phyloP scores from a whole-genome alignment of 352 stramenopile species.

The Globisporangium emineosum region DNA sequence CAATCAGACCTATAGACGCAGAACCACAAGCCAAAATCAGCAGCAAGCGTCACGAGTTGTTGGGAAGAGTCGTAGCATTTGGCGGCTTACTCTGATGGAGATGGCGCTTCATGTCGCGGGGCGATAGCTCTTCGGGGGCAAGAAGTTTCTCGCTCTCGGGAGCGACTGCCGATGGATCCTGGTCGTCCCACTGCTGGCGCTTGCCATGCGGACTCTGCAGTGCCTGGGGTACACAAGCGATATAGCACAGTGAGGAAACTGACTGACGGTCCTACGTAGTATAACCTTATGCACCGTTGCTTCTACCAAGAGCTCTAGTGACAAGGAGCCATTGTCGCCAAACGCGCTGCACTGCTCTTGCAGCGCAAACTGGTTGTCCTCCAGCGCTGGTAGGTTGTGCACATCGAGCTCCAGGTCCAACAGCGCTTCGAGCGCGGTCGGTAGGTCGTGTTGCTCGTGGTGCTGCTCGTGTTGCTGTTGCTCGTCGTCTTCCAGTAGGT shows the following conservation, averaged over 20 bases:
- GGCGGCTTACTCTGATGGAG: not conserved
- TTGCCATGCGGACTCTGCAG: constrained; percentile 69
- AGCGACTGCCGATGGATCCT: constrained; percentile 11
- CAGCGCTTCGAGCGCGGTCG: constrained; percentile 37
- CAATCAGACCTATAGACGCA: not conserved
- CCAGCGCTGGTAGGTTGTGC: constrained; percentile 14
- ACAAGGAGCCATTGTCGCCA: constrained; percentile 24
- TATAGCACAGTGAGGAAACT: not conserved
- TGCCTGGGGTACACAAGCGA: constrained; percentile 30
- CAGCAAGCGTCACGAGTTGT: too few species aligned
- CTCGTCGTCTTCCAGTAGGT: not conserved
- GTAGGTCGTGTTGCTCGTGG: not conserved
- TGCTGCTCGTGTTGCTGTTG: not conserved
- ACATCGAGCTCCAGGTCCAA: constrained; percentile 55
- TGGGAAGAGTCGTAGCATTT: not conserved
- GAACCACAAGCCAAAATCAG: not conserved
- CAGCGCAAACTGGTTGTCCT: constrained; percentile 28
- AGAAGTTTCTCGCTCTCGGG: constrained; percentile 3
- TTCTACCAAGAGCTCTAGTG: constrained; percentile 58
- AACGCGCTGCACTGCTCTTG: constrained; percentile 16
- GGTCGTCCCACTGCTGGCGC: constrained; percentile 47
- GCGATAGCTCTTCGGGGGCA: constrained; percentile 23
- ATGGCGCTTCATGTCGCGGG: not conserved
- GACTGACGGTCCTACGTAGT: not conserved
- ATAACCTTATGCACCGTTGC: too few species aligned